Conservation (phyloP, 2,329 filamentous ascomycete genomes). For the Acarospora socialis region DNA sequence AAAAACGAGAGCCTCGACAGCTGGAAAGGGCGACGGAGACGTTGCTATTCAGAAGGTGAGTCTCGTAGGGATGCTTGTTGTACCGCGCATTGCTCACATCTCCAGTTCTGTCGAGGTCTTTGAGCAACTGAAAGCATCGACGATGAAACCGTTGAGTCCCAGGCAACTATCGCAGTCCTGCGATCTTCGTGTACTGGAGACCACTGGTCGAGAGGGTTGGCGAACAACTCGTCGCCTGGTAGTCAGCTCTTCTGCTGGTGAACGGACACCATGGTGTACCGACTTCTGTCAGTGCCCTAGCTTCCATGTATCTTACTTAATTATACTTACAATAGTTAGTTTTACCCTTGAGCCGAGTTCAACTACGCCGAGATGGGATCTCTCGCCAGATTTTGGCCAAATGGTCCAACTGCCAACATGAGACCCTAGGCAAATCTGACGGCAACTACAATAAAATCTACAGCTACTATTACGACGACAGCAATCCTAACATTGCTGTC, state of each 20-base stretch:
- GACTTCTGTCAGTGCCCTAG: conserved; percentile 16
- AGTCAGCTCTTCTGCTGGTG: conserved; percentile 19
- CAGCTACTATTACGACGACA: conserved; percentile 20
- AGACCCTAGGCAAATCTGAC: conserved; percentile 17
- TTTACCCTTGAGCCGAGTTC: conserved; percentile 20
- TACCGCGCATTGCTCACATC: too few species aligned
- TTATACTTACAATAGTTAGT: conserved; percentile 6
- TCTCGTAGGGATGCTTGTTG: too few species aligned
- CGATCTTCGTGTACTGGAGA: conserved; percentile 21
- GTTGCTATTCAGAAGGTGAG: conserved; percentile 17
- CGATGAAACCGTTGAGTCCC: conserved; percentile 20
- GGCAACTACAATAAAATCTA: conserved; percentile 20
- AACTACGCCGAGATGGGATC: conserved; percentile 16
- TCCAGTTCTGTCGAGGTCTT: conserved; percentile 18
- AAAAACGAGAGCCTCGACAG: conserved; percentile 20
- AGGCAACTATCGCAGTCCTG: conserved; percentile 17
- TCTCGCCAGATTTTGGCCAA: conserved; percentile 17
- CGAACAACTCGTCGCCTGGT: conserved; percentile 20
- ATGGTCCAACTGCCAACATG: conserved; percentile 22
- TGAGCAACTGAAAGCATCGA: conserved; percentile 19
- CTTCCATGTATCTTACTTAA: too few species aligned
- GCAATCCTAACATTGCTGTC: conserved; percentile 19
- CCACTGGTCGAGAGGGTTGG: conserved; percentile 20
- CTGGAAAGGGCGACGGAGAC: conserved; percentile 19
- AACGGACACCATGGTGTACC: conserved; percentile 16